Evolutionary conservation across 139 green algal species (phyloP).

Genomic region (Micractinium sp.): DNA sequence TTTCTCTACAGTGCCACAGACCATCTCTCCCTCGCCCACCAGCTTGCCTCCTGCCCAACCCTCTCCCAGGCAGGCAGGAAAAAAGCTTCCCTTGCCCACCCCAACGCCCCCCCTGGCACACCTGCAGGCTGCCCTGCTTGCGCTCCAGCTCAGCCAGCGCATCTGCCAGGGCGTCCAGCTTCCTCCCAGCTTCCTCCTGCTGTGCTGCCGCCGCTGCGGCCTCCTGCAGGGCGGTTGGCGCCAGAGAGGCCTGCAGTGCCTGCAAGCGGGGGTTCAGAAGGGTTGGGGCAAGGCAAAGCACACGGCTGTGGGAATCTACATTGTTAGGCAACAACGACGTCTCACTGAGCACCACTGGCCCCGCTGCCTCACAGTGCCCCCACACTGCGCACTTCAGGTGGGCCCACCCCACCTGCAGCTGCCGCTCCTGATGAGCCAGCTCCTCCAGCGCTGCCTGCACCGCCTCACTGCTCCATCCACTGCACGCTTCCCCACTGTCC

Average conservation of each 20-base stretch:
- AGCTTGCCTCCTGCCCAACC: too few relatives aligned
- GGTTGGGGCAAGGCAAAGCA: too few relatives aligned
- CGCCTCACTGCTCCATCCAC: conserved; percentile 10
- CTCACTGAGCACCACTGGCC: too few relatives aligned
- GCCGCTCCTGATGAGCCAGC: background rate
- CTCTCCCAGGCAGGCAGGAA: background rate
- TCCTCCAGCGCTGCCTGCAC: conserved; percentile 32
- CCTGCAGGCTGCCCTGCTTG: conserved; percentile 22
- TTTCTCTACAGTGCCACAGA: background rate
- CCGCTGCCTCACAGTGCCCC: too few relatives aligned
- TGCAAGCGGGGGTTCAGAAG: too few relatives aligned
- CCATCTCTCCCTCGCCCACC: background rate
- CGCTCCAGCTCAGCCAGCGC: conserved; percentile 8
- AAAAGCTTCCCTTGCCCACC: background rate
- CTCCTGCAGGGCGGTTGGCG: background rate
- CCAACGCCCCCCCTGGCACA: background rate
- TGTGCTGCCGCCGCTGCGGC: background rate
- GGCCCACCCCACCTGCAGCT: conserved; percentile 30
- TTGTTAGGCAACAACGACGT: too few relatives aligned
- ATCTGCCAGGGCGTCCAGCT: conserved; percentile 11
- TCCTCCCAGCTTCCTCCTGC: background rate
- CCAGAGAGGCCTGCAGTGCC: background rate
- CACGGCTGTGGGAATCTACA: too few relatives aligned
- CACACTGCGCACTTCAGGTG: background rate
- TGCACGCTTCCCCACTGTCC: background rate